These are phyloP conservation scores for Urochloa ruziziensis DNA, from an alignment of 176 grass and related monocot species.

Conservation along the genomic window DNA sequence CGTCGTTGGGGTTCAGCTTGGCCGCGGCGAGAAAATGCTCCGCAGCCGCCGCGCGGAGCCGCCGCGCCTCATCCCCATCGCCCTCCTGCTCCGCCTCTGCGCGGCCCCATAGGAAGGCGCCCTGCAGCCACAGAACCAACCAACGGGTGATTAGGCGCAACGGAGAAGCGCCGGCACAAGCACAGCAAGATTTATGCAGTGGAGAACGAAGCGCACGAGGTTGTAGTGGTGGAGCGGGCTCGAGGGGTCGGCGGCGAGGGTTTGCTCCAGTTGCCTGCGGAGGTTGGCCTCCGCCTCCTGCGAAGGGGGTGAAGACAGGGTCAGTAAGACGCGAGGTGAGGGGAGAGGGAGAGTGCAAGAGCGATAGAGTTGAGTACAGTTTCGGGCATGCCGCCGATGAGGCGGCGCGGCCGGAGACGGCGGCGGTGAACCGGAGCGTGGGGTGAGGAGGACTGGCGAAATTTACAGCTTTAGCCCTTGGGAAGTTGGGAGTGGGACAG, in stretches of 20 bases:
- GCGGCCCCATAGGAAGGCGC: constrained; percentile 61
- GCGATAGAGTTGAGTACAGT: constrained; percentile 7
- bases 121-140: constrained; percentile 38
- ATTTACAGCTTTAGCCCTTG: background rate
- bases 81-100: constrained; percentile 30
- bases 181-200: background rate
- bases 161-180: background rate
- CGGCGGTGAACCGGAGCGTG: background rate
- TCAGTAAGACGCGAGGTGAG: background rate
- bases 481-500: no score
- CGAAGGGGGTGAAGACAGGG: constrained; percentile 7
- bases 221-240: constrained; percentile 58
- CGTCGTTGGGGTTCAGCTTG: constrained; percentile 83
- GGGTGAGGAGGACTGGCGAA: background rate
- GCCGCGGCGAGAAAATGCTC: constrained; percentile 80
- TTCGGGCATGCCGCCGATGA: constrained; percentile 41
- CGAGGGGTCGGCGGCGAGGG: constrained; percentile 54
- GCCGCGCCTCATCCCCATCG: constrained; percentile 35
- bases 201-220: constrained; percentile 34
- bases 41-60: constrained; percentile 48
- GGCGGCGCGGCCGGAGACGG: background rate
- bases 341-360: background rate
- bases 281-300: constrained; percentile 46
- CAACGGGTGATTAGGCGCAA: background rate
- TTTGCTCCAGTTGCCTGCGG: constrained; percentile 48